Evolutionary conservation across 148 eudicot genomes (phyloP).

Genomic region (Heliamphora exappendiculata): DNA sequence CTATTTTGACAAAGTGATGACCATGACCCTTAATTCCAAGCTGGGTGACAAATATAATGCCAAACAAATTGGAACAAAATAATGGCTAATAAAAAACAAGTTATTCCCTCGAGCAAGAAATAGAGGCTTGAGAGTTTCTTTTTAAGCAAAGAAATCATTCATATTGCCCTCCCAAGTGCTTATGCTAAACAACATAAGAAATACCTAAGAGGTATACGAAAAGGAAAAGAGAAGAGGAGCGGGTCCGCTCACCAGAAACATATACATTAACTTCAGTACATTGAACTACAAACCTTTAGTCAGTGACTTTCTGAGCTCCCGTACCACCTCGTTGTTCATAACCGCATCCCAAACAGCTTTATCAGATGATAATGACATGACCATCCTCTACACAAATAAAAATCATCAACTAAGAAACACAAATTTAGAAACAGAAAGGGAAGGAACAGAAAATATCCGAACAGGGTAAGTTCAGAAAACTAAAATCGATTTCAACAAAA

Average conservation of each 20-base stretch:
- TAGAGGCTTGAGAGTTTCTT: background rate
- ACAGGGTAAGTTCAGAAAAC: background rate
- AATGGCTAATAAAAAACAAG: too few species aligned
- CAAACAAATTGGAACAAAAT: background rate
- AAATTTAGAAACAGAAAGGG: background rate
- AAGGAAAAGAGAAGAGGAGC: background rate
- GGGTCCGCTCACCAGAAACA: background rate
- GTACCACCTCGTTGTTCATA: slow-evolving; percentile 74
- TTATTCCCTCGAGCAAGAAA: background rate
- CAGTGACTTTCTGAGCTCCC: slow-evolving; percentile 56
- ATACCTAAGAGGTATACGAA: background rate
- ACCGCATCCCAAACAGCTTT: slow-evolving; percentile 86
- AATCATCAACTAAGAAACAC: slow-evolving; percentile 4
- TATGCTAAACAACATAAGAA: background rate
- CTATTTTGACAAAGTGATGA: background rate
- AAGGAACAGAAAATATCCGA: background rate
- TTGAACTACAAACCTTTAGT: slow-evolving; percentile 30
- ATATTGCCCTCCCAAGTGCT: too few species aligned
- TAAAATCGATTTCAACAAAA: too few species aligned
- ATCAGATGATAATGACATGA: slow-evolving; percentile 69
- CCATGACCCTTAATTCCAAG: background rate
- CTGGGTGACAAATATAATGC: background rate
- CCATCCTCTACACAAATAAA: slow-evolving; percentile 56
- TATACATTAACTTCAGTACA: background rate
- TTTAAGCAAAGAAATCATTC: background rate